Conservation (phyloP, 1,139 yeast species). For the Scheffersomyces titani region DNA sequence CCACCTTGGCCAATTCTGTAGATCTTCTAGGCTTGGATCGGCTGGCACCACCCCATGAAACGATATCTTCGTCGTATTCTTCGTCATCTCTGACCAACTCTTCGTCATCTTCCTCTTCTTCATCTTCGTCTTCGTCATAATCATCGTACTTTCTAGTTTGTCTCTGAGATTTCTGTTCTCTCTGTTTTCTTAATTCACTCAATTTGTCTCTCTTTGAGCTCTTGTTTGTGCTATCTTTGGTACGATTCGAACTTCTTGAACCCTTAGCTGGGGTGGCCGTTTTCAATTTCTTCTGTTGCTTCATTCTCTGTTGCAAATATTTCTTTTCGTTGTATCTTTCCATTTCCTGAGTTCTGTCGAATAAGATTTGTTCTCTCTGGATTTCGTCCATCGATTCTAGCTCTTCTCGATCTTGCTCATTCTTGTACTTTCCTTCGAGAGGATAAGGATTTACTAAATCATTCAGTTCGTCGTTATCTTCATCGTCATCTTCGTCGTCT, state of each 20-base stretch:
- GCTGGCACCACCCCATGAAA: conserved; percentile 52
- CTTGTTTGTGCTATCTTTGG: conserved; percentile 22
- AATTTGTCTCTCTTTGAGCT: conserved; percentile 54
- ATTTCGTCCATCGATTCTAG: conserved; percentile 84
- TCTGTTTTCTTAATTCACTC: conserved; percentile 81
- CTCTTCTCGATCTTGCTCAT: conserved; percentile 70
- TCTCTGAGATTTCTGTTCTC: conserved; percentile 62
- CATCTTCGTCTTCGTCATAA: conserved; percentile 31
- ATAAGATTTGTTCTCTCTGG: conserved; percentile 85
- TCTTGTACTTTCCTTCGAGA: conserved; percentile 85
- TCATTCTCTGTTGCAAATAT: conserved; percentile 79
- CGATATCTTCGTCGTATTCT: conserved; percentile 41
- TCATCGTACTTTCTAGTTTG: conserved; percentile 26
- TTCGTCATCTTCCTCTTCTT: conserved; percentile 45
- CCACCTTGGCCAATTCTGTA: conserved; percentile 40
- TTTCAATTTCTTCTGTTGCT: conserved; percentile 37
- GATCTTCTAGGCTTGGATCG: conserved; percentile 28
- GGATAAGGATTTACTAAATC: conserved; percentile 79
- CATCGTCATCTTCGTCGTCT: conserved; percentile 22
- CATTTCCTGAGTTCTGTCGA: conserved; percentile 90
- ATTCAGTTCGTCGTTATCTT: conserved; percentile 23
- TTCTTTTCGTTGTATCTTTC: conserved; percentile 82
- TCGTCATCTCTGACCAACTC: conserved; percentile 39
- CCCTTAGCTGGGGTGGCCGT: conserved; percentile 34
- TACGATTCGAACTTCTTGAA: conserved; percentile 24